Conservation (phyloP, 2,329 filamentous ascomycete species). For the Aspergillus sojae region DNA sequence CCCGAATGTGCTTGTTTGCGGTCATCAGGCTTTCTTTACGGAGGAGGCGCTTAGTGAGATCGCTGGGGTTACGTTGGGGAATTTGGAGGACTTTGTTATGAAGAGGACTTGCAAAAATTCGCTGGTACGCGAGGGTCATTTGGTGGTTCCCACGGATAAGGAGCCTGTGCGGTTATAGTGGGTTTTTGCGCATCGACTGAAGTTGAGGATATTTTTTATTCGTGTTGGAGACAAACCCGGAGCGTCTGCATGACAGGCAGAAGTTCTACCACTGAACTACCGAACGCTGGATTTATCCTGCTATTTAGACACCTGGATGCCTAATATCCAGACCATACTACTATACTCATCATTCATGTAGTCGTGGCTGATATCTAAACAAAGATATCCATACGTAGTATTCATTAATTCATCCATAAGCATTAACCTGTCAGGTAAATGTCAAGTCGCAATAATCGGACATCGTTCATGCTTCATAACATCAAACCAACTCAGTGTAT, state of each 20-base stretch:
- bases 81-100: constrained; percentile 47
- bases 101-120: constrained; percentile 32
- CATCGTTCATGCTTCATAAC: constrained; percentile 13
- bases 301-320: too few relatives aligned
- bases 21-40: constrained; percentile 72
- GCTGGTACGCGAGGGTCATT: constrained; percentile 32
- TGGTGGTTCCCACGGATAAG: constrained; percentile 25
- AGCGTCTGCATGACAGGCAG: too few relatives aligned
- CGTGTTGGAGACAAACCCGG: too few relatives aligned
- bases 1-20: constrained; percentile 67
- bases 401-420: background rate
- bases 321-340: background rate
- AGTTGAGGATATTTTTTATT: too few relatives aligned
- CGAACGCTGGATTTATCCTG: background rate
- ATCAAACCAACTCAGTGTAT: constrained; percentile 21
- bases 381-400: background rate
- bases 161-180: constrained; percentile 34
- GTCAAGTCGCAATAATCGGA: constrained; percentile 9
- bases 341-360: background rate
- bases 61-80: constrained; percentile 60
- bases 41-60: constrained; percentile 67
- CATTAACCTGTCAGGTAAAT: background rate
- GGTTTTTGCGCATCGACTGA: background rate
- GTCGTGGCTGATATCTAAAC: background rate
- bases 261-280: too few relatives aligned